These are phyloP conservation scores for Suillus variegatus DNA, from an alignment of 768 basidiomycete genomes.

Conservation along the genomic window DNA sequence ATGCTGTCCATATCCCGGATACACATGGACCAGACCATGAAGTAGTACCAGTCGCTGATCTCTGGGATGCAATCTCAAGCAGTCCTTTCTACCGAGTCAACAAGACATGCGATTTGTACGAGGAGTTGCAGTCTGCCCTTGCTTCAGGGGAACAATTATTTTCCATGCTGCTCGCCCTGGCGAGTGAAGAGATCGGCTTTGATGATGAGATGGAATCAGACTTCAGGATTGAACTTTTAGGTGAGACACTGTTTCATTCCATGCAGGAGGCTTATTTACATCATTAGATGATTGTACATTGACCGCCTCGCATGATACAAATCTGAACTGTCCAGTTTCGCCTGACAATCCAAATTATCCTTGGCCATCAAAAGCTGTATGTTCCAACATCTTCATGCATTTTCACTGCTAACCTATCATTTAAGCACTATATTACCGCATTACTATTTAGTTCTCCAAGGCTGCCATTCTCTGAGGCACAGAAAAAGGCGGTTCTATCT, in stretches of 20 bases:
- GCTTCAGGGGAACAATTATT: constrained; percentile 7
- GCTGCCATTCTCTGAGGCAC: constrained; percentile 30
- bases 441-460: constrained; percentile 34
- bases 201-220: constrained; percentile 29
- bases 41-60: neutral
- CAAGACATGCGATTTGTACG: neutral
- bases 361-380: constrained; percentile 11
- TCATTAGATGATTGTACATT: neutral
- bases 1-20: neutral
- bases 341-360: constrained; percentile 24
- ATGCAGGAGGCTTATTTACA: neutral
- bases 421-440: constrained; percentile 29
- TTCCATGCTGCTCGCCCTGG: neutral
- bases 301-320: neutral
- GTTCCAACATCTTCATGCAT: neutral
- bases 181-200: constrained; percentile 13
- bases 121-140: constrained; percentile 10
- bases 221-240: neutral
- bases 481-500: constrained; percentile 17
- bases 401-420: neutral
- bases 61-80: neutral
- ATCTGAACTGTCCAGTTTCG: constrained; percentile 22
- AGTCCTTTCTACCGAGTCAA: constrained; percentile 2
- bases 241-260: neutral
- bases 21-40: neutral